Evolutionary conservation across 768 basidiomycete genomes (phyloP), one percentile per base, ranked within the genome.

Genomic region (Hericium alpestre): DNA sequence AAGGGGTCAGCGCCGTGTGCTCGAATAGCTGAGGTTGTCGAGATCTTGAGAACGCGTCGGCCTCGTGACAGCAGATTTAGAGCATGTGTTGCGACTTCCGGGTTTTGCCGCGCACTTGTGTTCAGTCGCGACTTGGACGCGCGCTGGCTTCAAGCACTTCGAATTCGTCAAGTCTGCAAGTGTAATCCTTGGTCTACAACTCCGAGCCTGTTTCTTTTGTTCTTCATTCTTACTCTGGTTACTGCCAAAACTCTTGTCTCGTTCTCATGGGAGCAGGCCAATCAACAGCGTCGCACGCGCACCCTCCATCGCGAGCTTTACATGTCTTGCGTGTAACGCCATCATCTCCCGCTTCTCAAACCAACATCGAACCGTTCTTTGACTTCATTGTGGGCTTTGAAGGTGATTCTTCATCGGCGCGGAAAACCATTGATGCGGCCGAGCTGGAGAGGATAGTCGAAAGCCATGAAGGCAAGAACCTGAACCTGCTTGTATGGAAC

Each of bases 331-430:
- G 93, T 55, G 93, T 96, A 32, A 92, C 91, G 1, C 87, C 92
- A 1, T 79, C 79, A 5, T 93, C 90, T 1, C 96, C 96, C 6
- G 91, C 95, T 0, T 90, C 90, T 0, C 77, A 84, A 58, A 90
- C 91, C 0, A 79, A 78, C 55, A 84, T 94, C 49, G 90, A 88
- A 67, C 90, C 95, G 3, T 94, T 93, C 73, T 99, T 99, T 65
- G 96, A 98, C 74, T 98, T 96, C 68, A 80, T 99, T 20, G 84
- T 96, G 43, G 96, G 95, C 10, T 87, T 92, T 57, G 84, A 92
- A 66, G 88, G 89, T 8, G 81, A 82, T 60, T 73, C 78, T 0
- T 67, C 76, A 51, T 75, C 77, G 20, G 71, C 76, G 22, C 75
- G 76, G 55, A 78, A 76, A 59, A 74, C 70, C 50, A 78, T 91